Evolutionary conservation across 2,329 filamentous ascomycete species (phyloP).

Genomic region (Ophiostoma sp.): DNA sequence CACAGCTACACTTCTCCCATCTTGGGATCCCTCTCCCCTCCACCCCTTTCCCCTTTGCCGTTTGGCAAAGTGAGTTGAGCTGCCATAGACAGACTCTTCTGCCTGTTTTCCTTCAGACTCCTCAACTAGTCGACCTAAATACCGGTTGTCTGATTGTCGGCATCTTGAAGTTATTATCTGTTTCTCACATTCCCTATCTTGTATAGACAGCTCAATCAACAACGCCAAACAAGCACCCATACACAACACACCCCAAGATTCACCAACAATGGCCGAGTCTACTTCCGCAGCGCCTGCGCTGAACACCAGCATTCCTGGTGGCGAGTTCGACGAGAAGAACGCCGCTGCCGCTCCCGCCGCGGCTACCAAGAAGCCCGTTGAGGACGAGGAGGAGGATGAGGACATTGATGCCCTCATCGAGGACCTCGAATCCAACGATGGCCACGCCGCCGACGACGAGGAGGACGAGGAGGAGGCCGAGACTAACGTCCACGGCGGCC

Average conservation of each 20-base stretch:
- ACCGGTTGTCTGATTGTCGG: neutral
- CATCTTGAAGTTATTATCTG: conserved; percentile 18
- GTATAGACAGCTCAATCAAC: conserved; percentile 25
- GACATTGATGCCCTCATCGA: conserved; percentile 84
- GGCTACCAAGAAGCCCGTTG: conserved; percentile 38
- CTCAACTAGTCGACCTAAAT: conserved; percentile 12
- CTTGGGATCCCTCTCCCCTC: conserved; percentile 18
- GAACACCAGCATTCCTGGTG: conserved; percentile 60
- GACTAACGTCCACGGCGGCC: conserved; percentile 46
- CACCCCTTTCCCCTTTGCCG: conserved; percentile 16
- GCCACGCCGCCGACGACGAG: conserved; percentile 56
- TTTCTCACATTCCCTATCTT: conserved; percentile 24
- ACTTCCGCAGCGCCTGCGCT: conserved; percentile 51
- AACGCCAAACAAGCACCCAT: conserved; percentile 28
- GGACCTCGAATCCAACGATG: conserved; percentile 78
- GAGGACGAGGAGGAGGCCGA: conserved; percentile 56
- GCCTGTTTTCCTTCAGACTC: conserved; percentile 12
- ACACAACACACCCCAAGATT: conserved; percentile 17
- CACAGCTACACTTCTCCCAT: conserved; percentile 18
- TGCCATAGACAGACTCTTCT: conserved; percentile 24
- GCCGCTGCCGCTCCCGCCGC: conserved; percentile 20
- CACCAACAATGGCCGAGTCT: conserved; percentile 49
- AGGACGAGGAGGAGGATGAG: conserved; percentile 67
- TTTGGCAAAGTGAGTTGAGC: conserved; percentile 23
- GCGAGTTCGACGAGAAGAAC: conserved; percentile 60